These are phyloP conservation scores for Salix brachista DNA, from an alignment of 345 rosid genomes.

Conservation along the genomic window DNA sequence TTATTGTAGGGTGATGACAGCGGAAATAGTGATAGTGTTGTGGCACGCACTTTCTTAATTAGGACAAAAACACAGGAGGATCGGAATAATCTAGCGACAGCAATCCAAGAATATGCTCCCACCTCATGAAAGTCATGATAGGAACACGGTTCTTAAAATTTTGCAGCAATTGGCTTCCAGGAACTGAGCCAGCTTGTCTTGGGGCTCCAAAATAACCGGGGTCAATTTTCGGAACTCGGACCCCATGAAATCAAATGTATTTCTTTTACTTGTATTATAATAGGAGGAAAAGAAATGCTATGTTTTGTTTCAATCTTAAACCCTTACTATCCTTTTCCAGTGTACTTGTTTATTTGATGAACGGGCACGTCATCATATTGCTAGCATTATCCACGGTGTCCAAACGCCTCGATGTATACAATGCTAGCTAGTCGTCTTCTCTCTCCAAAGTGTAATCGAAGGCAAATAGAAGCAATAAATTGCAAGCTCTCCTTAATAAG, in stretches of 20 bases:
- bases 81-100: slow-evolving; percentile 63
- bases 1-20: slow-evolving; percentile 57
- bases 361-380: background rate
- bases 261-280: slow-evolving; percentile 23
- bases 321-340: background rate
- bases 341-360: background rate
- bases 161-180: slow-evolving; percentile 17
- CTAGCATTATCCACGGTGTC: background rate
- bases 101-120: slow-evolving; percentile 81
- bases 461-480: background rate
- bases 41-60: slow-evolving; percentile 75
- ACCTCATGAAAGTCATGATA: slow-evolving; percentile 35
- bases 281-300: background rate
- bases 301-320: background rate
- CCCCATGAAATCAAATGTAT: slow-evolving; percentile 17
- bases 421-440: background rate
- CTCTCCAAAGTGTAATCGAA: background rate
- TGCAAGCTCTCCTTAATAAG: background rate
- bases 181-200: slow-evolving; percentile 13
- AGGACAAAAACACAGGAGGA: slow-evolving; percentile 73
- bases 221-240: slow-evolving; percentile 12
- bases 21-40: slow-evolving; percentile 36
- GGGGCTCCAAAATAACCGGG: slow-evolving; percentile 13
- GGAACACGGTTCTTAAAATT: slow-evolving; percentile 10
- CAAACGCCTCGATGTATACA: background rate